Evolutionary conservation across 2,329 filamentous ascomycete species (phyloP), one percentile per base, ranked within the genome.

Genomic region (Mycosphaerella sp.): DNA sequence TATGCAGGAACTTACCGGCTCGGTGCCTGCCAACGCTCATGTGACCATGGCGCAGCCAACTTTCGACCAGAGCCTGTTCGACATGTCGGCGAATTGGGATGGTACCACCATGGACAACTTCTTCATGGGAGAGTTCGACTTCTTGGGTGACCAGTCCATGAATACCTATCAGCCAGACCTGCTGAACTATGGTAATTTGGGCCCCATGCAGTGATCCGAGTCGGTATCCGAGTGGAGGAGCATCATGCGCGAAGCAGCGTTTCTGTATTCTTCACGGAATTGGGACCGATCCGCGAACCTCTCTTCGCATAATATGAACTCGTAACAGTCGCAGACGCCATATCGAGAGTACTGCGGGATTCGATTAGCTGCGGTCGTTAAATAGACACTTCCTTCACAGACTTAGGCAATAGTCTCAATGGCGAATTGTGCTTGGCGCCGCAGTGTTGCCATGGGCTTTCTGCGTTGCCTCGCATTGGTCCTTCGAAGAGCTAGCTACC

Each of bases 61-160:
- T 6, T 63, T 63, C 44, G 62, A 65, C 32, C 55, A 64, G 32
- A 59, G 54, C 35, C 50, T 64, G 5, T 62, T 62, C 44, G 59
- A 64, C 32, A 59, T 63, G 53, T 55, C 60, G 27, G 53, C 36
- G 1, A 49, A 57, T 27, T 60, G 62, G 57, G 54, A 56, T 30
- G 60, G 58, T 10, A 44, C 50, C 12, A 48, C 55, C 3, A 56
- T 59, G 21, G 62, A 64, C 43, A 62, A 64, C 40, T 64, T 64
- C 53, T 62, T 58, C 47, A 64, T 65, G 59, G 62, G 59, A 39
- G 62, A 65, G n/a, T 61, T 64, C 36, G 62, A 64, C 45, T 65
- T 65, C 35, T 62, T 61, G 10, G 62, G 55, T 44, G 61, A 60
- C 39, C 57, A 60, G 30, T 34, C 41, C 36, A 37, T 49, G 59